phyloP scores from a whole-genome alignment of 805 yeast species.

The Kodamaea lidongshanica region DNA sequence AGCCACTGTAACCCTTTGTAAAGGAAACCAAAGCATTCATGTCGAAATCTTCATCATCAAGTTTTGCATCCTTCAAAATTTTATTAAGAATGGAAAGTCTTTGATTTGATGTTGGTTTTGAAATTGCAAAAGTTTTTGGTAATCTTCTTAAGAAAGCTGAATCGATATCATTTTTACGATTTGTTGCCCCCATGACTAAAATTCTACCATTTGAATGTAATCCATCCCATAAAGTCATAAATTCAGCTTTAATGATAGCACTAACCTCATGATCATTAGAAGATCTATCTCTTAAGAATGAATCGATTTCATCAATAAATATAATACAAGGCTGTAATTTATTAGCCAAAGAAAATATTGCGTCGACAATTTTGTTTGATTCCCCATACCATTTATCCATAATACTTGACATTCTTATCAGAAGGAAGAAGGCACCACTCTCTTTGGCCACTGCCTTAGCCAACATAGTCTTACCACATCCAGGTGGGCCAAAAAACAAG shows the following conservation, averaged over 20 bases:
- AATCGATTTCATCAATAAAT: constrained; percentile 94
- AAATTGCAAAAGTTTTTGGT: constrained; percentile 83
- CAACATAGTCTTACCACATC: constrained; percentile 96
- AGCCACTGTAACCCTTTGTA: constrained; percentile 76
- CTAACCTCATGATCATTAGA: constrained; percentile 92
- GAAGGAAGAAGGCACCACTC: constrained; percentile 85
- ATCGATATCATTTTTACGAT: constrained; percentile 87
- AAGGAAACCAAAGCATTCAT: constrained; percentile 50
- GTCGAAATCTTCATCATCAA: constrained; percentile 54
- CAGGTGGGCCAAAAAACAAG: constrained; percentile 89
- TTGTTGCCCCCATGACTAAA: constrained; percentile 90
- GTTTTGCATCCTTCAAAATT: constrained; percentile 56
- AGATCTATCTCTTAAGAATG: constrained; percentile 81
- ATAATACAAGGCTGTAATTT: constrained; percentile 92
- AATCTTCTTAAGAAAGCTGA: constrained; percentile 86
- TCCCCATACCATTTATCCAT: constrained; percentile 99
- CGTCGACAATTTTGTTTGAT: constrained; percentile 88
- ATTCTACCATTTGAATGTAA: constrained; percentile 70
- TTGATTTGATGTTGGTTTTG: constrained; percentile 63
- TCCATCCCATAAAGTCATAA: constrained; percentile 98
- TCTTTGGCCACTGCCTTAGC: constrained; percentile 93
- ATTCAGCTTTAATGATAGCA: constrained; percentile 89
- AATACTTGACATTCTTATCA: constrained; percentile 85
- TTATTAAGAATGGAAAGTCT: constrained; percentile 66
- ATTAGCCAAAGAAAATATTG: constrained; percentile 81